Evolutionary conservation across 768 basidiomycete species (phyloP), one percentile per base, ranked within the genome.

Genomic region (Panellus pusillus): DNA sequence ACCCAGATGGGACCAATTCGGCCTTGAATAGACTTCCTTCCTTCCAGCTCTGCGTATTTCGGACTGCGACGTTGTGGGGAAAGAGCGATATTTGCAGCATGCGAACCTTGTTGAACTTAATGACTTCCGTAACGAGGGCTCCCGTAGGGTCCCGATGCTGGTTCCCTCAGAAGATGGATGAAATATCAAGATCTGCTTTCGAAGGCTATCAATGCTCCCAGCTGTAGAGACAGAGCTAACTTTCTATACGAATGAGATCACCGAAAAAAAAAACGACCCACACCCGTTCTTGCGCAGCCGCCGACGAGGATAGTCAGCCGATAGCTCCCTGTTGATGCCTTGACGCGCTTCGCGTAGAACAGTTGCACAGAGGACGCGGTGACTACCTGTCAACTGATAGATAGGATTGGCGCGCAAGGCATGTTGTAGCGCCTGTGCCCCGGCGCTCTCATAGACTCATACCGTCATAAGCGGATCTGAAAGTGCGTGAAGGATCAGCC

Each of bases 101-200:
- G 15, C 7, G 9, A 18, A 18, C 17, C 36, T 52, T 51, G 42
- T 60, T 54, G 48, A 60, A 60, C 20, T 24, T 42, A n/a, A 50
- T 56, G 44, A 68, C 61, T 13, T 67, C 56, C 20, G 37, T 7
- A 28, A 65, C 66, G 6, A 17, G 28, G 58, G 55, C 15, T 8
- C 47, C 48, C 38, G 59, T 56, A 13, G 40, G 29, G n/a, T 28
- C 39, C 18, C 31, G 31, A 32, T 32, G 31, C 31, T 7, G 31
- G 31, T 32, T 32, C 31, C 31, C 13, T 32, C 31, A n/a, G n/a
- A n/a, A n/a, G n/a, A n/a, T n/a, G 31, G 13, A 32, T 32, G 13
- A 13, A 7, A 32, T 32, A 13, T 32, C 31, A 32, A 32, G 31
- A 13, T 7, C 7, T 32, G 6, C 31, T 32, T 32, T 6, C 6